phyloP scores from a whole-genome alignment of 75 land plant genomes.

The Cupressus sempervirens region DNA sequence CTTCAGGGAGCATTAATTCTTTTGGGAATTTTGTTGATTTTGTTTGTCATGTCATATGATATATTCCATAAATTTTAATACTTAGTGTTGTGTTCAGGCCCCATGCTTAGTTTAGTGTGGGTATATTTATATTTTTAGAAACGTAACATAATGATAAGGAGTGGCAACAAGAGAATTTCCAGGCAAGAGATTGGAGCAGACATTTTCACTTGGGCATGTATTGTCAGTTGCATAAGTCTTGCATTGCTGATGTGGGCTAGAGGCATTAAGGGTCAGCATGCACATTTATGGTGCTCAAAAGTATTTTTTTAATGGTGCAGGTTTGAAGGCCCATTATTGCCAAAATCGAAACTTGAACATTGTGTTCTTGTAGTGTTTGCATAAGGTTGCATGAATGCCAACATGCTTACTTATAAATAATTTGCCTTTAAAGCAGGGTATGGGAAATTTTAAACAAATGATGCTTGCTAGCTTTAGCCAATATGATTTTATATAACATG shows the following conservation, averaged over 20 bases:
- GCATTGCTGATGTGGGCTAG: neutral
- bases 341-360: neutral
- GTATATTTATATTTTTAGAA: neutral
- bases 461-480: neutral
- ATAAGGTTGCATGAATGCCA: neutral
- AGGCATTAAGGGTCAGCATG: neutral
- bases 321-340: neutral
- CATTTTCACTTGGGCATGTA: neutral
- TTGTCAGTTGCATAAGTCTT: neutral
- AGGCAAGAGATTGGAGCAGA: neutral
- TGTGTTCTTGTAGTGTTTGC: neutral
- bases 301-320: neutral
- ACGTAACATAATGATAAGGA: neutral
- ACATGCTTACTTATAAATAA: neutral
- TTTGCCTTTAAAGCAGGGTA: neutral
- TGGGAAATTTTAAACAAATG: neutral
- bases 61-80: neutral
- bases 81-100: neutral
- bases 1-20: neutral
- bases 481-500: neutral
- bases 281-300: neutral
- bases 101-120: neutral
- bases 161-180: neutral
- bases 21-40: neutral
- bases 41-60: neutral